These are phyloP conservation scores for Cutaneotrichosporon sp. DNA, from an alignment of 1,284 basidiomycete genomes.

Conservation along the genomic window DNA sequence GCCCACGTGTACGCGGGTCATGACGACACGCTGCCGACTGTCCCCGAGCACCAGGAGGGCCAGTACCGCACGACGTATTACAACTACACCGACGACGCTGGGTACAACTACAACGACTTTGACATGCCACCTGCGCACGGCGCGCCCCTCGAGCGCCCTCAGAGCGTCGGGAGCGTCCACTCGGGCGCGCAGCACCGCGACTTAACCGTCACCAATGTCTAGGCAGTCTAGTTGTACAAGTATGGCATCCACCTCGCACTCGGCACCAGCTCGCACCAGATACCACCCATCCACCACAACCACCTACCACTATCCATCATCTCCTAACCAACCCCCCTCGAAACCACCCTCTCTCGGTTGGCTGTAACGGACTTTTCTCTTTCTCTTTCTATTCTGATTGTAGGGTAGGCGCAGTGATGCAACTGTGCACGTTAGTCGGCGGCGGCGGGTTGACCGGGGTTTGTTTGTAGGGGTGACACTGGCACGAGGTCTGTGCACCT, in stretches of 20 bases:
- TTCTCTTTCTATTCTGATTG: conserved; percentile 1
- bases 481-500: not conserved
- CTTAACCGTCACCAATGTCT: conserved; percentile 11
- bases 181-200: conserved; percentile 5
- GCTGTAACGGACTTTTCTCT: conserved; percentile 1
- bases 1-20: conserved; percentile 13
- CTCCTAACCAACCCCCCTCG: too few relatives aligned
- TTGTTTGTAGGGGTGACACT: not conserved
- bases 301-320: not conserved
- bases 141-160: not conserved
- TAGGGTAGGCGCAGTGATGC: conserved; percentile 6
- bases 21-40: not conserved
- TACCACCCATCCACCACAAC: not conserved
- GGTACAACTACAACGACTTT: conserved; percentile 13
- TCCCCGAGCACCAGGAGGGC: conserved; percentile 4
- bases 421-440: not conserved
- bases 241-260: not conserved
- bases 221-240: not conserved
- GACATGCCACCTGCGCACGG: not conserved
- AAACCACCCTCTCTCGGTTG: not conserved
- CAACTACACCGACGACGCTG: conserved; percentile 8
- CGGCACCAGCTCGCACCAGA: not conserved
- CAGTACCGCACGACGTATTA: not conserved
- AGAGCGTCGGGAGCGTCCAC: conserved; percentile 4
- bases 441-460: not conserved